These are phyloP conservation scores for Neurospora sp. DNA, from an alignment of 495 filamentous ascomycete species.

Conservation along the genomic window DNA sequence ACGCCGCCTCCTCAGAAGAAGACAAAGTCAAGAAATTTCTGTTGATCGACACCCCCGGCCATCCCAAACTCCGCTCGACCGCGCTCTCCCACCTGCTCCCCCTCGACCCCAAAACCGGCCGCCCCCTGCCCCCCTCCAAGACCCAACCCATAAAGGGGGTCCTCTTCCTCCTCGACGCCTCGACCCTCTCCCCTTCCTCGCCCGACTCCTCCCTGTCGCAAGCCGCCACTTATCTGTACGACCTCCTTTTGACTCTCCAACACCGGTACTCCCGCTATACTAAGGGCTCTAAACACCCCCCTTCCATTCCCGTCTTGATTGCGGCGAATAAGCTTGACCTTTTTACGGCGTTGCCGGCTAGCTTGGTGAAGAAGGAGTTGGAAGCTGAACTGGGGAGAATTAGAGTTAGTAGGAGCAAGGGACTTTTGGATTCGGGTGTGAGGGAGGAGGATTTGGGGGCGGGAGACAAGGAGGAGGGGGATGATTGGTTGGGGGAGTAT, in stretches of 20 bases:
- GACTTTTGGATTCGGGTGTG: constrained; percentile 66
- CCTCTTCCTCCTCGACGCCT: constrained; percentile 81
- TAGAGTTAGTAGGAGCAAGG: constrained; percentile 65
- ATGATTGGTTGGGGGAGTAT: constrained; percentile 73
- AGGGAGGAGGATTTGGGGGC: constrained; percentile 43
- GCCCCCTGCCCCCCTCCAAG: constrained; percentile 20
- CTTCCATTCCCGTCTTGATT: constrained; percentile 63
- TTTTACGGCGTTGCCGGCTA: constrained; percentile 82
- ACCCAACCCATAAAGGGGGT: constrained; percentile 56
- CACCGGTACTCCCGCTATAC: constrained; percentile 45
- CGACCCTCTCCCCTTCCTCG: constrained; percentile 41
- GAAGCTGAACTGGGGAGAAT: constrained; percentile 78
- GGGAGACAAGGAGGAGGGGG: constrained; percentile 49
- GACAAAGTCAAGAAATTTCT: constrained; percentile 53
- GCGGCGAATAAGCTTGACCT: constrained; percentile 93
- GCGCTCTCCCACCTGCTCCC: constrained; percentile 41
- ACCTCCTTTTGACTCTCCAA: constrained; percentile 72
- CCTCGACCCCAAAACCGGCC: constrained; percentile 49
- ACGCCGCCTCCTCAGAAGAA: constrained; percentile 49
- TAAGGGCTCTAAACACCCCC: constrained; percentile 47
- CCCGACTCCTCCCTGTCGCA: not conserved
- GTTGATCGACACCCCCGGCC: constrained; percentile 82
- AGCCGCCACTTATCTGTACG: constrained; percentile 60
- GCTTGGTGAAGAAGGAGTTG: constrained; percentile 61
- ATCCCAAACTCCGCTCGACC: constrained; percentile 77